Conservation (phyloP, 768 basidiomycete species). For the Lentinula boryana region DNA sequence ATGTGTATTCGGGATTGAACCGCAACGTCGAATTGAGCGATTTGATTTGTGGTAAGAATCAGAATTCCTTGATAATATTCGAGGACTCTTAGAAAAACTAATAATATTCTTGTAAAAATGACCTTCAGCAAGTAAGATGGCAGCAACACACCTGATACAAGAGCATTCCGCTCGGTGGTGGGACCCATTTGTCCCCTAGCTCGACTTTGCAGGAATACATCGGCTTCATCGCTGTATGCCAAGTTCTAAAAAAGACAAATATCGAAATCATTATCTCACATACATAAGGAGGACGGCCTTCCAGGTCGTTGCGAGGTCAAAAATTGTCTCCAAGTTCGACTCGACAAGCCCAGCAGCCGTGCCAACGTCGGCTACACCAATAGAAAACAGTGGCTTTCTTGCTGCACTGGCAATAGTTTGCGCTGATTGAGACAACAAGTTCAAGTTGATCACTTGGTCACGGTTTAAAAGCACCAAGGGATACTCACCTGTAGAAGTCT, state of each 20-base stretch:
- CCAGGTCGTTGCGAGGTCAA: slow-evolving; percentile 26
- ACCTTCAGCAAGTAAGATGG: background rate
- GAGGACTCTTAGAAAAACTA: slow-evolving; percentile 25
- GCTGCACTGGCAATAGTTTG: slow-evolving; percentile 24
- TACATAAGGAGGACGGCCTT: slow-evolving; percentile 25
- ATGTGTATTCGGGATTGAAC: background rate
- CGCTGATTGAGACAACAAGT: slow-evolving; percentile 6
- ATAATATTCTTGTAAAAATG: background rate
- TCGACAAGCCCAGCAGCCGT: slow-evolving; percentile 18
- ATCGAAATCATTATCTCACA: background rate
- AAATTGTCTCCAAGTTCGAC: slow-evolving; percentile 12
- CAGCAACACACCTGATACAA: slow-evolving; percentile 16
- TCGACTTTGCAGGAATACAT: slow-evolving; percentile 25
- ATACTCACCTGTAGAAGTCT: background rate
- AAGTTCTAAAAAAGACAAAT: background rate
- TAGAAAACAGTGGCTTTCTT: slow-evolving; percentile 20
- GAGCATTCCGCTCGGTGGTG: slow-evolving; percentile 21
- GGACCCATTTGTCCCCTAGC: slow-evolving; percentile 8
- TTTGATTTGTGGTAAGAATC: slow-evolving; percentile 27
- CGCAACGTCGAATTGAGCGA: slow-evolving; percentile 18
- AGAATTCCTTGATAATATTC: slow-evolving; percentile 32
- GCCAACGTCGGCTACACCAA: slow-evolving; percentile 28
- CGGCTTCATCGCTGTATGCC: slow-evolving; percentile 22
- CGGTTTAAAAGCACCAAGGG: slow-evolving; percentile 28
- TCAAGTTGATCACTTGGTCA: slow-evolving; percentile 10